Percentiles rank a stretch among this genome's conserved stretches.
Evolutionary conservation across 2,329 filamentous ascomycete species (phyloP).

Genomic region (Tolypocladium album): DNA sequence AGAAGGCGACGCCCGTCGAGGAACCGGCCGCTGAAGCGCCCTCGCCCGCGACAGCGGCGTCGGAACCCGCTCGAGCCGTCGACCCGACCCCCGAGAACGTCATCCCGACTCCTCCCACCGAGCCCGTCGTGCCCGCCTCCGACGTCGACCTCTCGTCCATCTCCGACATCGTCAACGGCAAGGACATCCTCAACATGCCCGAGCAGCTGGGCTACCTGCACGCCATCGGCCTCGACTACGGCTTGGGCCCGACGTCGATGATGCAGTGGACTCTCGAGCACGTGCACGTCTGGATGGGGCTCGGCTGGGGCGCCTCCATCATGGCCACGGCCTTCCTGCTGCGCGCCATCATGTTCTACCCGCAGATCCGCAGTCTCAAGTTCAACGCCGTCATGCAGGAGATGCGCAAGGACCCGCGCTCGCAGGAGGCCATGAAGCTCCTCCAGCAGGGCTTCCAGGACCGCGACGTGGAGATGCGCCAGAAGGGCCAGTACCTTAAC

Average conservation of each 20-base stretch:
- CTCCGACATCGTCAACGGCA: conserved; percentile 23
- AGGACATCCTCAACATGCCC: conserved; percentile 48
- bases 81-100: conserved; percentile 4
- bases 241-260: conserved; percentile 64
- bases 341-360: conserved; percentile 54
- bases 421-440: conserved; percentile 34
- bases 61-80: conserved; percentile 4
- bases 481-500: conserved; percentile 22
- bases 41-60: conserved; percentile 8
- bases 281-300: conserved; percentile 61
- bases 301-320: conserved; percentile 79
- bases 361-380: conserved; percentile 30
- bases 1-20: conserved; percentile 12
- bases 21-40: conserved; percentile 6
- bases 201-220: conserved; percentile 76
- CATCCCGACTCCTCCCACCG: conserved; percentile 8
- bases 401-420: conserved; percentile 43
- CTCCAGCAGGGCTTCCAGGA: conserved; percentile 31
- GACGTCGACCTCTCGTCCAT: conserved; percentile 23
- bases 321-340: conserved; percentile 52
- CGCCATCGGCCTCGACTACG: conserved; percentile 75
- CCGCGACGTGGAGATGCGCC: conserved; percentile 32
- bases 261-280: conserved; percentile 75
- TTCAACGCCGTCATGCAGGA: conserved; percentile 47
- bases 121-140: conserved; percentile 13